Evolutionary conservation across 2,329 filamentous ascomycete species (phyloP), one percentile per base, ranked within the genome.

Genomic region (Claviceps maximensis): DNA sequence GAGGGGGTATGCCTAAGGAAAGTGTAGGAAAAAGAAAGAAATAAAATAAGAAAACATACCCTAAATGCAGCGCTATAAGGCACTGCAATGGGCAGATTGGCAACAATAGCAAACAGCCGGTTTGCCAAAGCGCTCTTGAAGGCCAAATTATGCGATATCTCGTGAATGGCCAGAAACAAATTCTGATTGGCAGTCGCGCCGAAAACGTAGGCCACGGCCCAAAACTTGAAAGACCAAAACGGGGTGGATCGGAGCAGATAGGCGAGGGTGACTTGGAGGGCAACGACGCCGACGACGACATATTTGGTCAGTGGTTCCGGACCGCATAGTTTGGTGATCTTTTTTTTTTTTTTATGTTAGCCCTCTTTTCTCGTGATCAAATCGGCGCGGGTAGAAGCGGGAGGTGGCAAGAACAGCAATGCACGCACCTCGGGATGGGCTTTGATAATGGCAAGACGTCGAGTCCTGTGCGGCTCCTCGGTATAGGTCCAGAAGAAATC

Each of bases 401-500:
- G n/a, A n/a, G n/a, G n/a, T n/a, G n/a, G n/a, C n/a, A n/a, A n/a
- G n/a, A n/a, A 46, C 15, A 5, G 21, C 13, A 42, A 42, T 4
- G 21, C 27, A 21, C 50, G 42, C 31, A 91, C 89, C 79, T 98
- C 91, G 47, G 93, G 93, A 67, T 98, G 91, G 53, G 91, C 90
- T 74, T 96, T 97, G 71, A 98, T 97, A 63, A 98, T 98, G 57
- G 89, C 89, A 61, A 91, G 81, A 54, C 93, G 81, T 61, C 93
- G 78, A 33, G 91, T 93, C 60, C 89, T 82, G 71, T 98, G 93
- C 57, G 93, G 93, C 71, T 98, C 93, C 69, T 98, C 93, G 10
- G 93, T 96, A 67, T 98, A 97, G 42, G 93, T 95, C 93, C 94
- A 97, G 74, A 95, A 95, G 77, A 97, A 97, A 67, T 77, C 69